Evolutionary conservation across 768 basidiomycete genomes (phyloP).

Genomic region (Tulasnella sp.): DNA sequence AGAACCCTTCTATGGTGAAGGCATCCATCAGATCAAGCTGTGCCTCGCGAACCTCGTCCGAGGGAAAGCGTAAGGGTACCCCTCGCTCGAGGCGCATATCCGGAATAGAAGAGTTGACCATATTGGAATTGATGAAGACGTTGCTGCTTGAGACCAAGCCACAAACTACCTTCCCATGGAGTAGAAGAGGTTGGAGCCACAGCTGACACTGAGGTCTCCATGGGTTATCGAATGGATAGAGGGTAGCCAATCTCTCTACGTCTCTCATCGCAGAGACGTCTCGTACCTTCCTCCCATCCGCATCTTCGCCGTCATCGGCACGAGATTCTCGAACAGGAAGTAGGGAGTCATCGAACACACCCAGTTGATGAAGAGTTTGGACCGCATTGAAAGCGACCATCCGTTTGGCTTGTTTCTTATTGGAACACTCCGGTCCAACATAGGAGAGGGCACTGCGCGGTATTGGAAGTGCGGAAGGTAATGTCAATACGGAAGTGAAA

Average conservation of each 20-base stretch:
- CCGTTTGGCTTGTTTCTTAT: conserved; percentile 71
- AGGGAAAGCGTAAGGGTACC: conserved; percentile 28
- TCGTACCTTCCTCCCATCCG: conserved; percentile 35
- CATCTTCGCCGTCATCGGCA: conserved; percentile 39
- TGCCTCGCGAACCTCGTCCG: conserved; percentile 34
- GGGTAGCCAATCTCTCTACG: conserved; percentile 28
- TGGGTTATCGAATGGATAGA: conserved; percentile 38
- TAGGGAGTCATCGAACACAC: conserved; percentile 72
- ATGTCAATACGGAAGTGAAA: conserved; percentile 43
- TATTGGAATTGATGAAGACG: conserved; percentile 23
- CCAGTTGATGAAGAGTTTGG: conserved; percentile 48
- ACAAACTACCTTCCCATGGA: conserved; percentile 38
- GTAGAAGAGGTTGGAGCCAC: conserved; percentile 49
- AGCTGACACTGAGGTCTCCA: conserved; percentile 39
- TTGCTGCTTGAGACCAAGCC: conserved; percentile 56
- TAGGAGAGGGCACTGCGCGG: conserved; percentile 41
- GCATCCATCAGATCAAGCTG: conserved; percentile 44
- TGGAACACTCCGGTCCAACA: conserved; percentile 37
- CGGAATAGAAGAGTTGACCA: not conserved
- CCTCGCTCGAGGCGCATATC: conserved; percentile 20
- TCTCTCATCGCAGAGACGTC: conserved; percentile 43
- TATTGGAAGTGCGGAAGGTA: conserved; percentile 58
- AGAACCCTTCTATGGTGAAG: conserved; percentile 49
- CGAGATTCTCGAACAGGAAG: conserved; percentile 49
- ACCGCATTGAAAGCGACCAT: conserved; percentile 73